Percentiles rank a stretch among this genome's conserved stretches.
Conservation (phyloP, 2,329 filamentous ascomycete species). For the Thermomyces lanuginosus region DNA sequence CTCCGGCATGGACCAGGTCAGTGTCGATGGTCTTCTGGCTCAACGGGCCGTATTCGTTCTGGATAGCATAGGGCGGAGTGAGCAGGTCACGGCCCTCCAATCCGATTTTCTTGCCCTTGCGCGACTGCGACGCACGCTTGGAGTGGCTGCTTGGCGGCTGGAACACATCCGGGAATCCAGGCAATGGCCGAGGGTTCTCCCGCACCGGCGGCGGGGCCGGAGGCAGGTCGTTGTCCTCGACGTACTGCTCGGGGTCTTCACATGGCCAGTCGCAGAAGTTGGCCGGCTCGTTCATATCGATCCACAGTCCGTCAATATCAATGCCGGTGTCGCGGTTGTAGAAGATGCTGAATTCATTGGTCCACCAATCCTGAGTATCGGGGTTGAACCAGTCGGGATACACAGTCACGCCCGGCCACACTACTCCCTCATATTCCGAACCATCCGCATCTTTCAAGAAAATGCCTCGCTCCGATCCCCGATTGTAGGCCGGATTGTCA, state of each 20-base stretch:
- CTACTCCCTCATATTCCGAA: slow-evolving; percentile 41
- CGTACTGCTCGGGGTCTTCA: slow-evolving; percentile 37
- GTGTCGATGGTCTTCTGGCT: slow-evolving; percentile 48
- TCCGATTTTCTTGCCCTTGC: slow-evolving; percentile 22
- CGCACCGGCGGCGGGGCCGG: slow-evolving; percentile 48
- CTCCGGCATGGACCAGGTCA: slow-evolving; percentile 47
- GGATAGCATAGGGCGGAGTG: slow-evolving; percentile 47
- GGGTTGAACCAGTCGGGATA: slow-evolving; percentile 65
- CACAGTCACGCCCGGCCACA: slow-evolving; percentile 59
- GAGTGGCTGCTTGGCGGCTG: slow-evolving; percentile 34
- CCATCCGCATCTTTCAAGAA: slow-evolving; percentile 41
- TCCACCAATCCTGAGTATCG: slow-evolving; percentile 52
- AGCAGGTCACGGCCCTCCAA: slow-evolving; percentile 48
- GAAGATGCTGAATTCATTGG: slow-evolving; percentile 47
- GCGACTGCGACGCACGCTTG: slow-evolving; percentile 4
- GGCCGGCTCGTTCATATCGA: slow-evolving; percentile 49
- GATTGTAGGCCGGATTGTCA: slow-evolving; percentile 35
- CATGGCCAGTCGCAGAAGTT: slow-evolving; percentile 43
- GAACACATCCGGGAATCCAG: slow-evolving; percentile 52
- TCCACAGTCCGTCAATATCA: slow-evolving; percentile 64
- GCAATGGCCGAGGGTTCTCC: slow-evolving; percentile 47
- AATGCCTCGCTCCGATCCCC: slow-evolving; percentile 41
- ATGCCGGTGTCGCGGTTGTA: slow-evolving; percentile 49
- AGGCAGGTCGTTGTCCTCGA: slow-evolving; percentile 28
- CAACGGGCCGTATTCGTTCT: slow-evolving; percentile 40